Evolutionary conservation across 2,329 filamentous ascomycete genomes (phyloP), one percentile per base, ranked within the genome.

Genomic region (Gyromitra esculenta): DNA sequence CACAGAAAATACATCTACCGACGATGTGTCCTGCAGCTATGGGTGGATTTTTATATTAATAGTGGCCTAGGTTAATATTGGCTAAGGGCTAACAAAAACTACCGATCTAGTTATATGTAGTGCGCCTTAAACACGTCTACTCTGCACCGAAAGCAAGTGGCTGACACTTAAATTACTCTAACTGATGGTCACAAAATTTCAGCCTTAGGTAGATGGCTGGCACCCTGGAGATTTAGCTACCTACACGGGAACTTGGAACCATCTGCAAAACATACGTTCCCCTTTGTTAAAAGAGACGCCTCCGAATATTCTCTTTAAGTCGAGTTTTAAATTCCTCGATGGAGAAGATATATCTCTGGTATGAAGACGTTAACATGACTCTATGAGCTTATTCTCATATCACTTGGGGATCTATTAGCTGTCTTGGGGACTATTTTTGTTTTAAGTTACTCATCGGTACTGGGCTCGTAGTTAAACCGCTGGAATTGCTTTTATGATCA

Each of bases 1-100:
- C 54, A 18, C 31, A 43, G 43, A 59, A 57, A 66, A 67, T 41
- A 67, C 45, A 73, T 69, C 43, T 74, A 63, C 71, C 71, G 71
- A 35, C 45, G 45, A 74, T 74, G 71, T 74, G 64, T 67, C 56
- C 63, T 68, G 64, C 71, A 69, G 45, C 43, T 37, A 74, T 69
- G 71, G 71, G 71, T 63, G 63, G 71, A 25, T 63, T 68, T 56
- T 41, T 54, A 37, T 41, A 52, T 64, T 64, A 37, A 50, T 50
- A 15, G 43, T 21, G 13, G 25, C 41, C 43, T 52, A 7, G 41
- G 21, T 18, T 65, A 62, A 18, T 62, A 62, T 56, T 68, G 54
- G 64, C 7, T 35, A 52, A 60, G 15, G 11, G 18, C 43, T 31
- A 4, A 25, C 43, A 65, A 31, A 54, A 71, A 71, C 67, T 62